phyloP scores from a whole-genome alignment of 371 early-diverging fungal species.

The Mortierella sp. region DNA sequence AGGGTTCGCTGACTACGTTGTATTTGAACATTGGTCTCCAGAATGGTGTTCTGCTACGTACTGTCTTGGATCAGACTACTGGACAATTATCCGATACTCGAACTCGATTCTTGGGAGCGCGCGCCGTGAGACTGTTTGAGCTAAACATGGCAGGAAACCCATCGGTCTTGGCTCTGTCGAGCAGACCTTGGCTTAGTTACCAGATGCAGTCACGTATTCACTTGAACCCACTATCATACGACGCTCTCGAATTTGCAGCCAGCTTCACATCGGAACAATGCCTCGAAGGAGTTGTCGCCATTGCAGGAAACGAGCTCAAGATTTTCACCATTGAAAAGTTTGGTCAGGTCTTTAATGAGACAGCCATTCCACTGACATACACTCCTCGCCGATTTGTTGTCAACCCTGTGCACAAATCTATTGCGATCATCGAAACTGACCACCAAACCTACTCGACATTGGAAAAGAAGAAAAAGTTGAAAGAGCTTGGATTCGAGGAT shows the following conservation, averaged over 20 bases:
- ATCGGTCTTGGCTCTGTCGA: conserved; percentile 88
- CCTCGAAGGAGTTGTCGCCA: conserved; percentile 91
- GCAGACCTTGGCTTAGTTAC: conserved; percentile 93
- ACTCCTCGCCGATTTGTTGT: conserved; percentile 91
- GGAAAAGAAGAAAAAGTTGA: conserved; percentile 69
- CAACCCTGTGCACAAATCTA: conserved; percentile 79
- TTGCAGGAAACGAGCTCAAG: conserved; percentile 84
- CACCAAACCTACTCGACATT: conserved; percentile 79
- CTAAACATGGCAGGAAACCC: conserved; percentile 74
- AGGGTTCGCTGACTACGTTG: conserved; percentile 70
- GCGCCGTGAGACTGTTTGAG: conserved; percentile 83
- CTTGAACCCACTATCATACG: conserved; percentile 63
- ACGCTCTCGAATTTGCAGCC: conserved; percentile 73
- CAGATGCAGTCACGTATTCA: conserved; percentile 78
- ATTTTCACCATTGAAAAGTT: conserved; percentile 91
- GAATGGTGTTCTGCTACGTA: conserved; percentile 93
- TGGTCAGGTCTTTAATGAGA: conserved; percentile 86
- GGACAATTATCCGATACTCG: conserved; percentile 91
- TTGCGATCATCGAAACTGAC: conserved; percentile 93
- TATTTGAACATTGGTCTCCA: conserved; percentile 91
- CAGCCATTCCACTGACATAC: conserved; percentile 85
- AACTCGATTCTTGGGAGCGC: conserved; percentile 90
- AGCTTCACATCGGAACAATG: conserved; percentile 91
- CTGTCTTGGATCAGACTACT: conserved; percentile 85
- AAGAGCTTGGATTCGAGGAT: conserved; percentile 32